Base-by-base conservation (phyloP, 768 basidiomycete genomes). In the Serendipita sp. region DNA sequence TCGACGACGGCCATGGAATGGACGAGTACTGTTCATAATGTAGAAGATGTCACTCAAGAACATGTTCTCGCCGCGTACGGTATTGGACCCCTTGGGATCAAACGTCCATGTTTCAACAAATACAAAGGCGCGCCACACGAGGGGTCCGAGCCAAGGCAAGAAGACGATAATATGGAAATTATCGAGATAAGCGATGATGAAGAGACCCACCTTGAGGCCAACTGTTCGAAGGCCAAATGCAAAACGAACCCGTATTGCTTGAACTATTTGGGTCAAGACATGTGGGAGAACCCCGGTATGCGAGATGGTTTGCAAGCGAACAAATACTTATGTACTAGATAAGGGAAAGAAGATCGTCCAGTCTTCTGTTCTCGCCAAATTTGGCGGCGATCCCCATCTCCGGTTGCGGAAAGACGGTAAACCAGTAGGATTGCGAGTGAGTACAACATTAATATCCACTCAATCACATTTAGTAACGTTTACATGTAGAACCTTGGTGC, bases 401-500 rank as follows among this genome's bases (percentile, higher is more conserved):
- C 69, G 76, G 48, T 76, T 75, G 37, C 77, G 85, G 66, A 77
- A 82, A 65, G 74, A 75, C 29, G 78, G 79, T 64, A 69, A 79
- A 37, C 91, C 91, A 10, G 83, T 91, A 10, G 91, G 91, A 27
- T 74, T 94, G 66, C 88, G 81, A 78, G 91, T 87, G 69, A 16
- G 75, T 69, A 40, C 31, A 44, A 31, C 10, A 3, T 36, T 11
- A 11, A 62, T 5, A 31, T 48, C 18, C 43, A 40, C 36, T 63
- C 40, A 27, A 44, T 53, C 29, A 44, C 63, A 52, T 46, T 62
- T 63, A 40, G 33, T 16, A 18, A 29, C 18, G 11, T 34, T 36
- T 36, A 18, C 16, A 40, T 13, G 44, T 69, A 93, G 91, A 97
- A 98, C 72, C 81, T 98, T 18, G 95, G 95, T 3, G 94, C 94